Conservation (phyloP, 148 eudicot species). For the Euryodendron excelsum region DNA sequence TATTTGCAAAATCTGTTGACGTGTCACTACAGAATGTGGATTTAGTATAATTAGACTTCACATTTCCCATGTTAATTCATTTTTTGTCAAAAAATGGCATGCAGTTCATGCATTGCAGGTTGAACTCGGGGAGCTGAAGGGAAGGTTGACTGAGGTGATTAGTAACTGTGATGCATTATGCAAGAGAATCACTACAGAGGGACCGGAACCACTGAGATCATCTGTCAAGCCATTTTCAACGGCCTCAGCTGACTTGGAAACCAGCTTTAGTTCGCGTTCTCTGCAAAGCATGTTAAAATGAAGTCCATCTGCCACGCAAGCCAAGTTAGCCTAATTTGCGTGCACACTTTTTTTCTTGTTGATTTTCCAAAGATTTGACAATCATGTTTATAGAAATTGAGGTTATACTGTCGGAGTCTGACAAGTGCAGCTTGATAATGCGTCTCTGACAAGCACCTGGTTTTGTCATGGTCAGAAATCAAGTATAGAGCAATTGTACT, state of each 20-base stretch:
- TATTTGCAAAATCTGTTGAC: not conserved
- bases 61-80: not conserved
- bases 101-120: constrained; percentile 82
- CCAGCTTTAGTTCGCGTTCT: constrained; percentile 24
- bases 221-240: constrained; percentile 64
- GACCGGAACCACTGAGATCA: constrained; percentile 73
- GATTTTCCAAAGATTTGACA: not conserved
- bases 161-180: constrained; percentile 87
- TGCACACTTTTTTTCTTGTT: not conserved
- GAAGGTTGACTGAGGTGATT: constrained; percentile 83
- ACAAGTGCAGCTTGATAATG: not conserved
- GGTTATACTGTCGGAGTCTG: not conserved
- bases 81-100: constrained; percentile 1
- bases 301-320: constrained; percentile 20
- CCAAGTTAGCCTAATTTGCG: constrained; percentile 16
- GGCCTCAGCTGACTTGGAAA: constrained; percentile 34
- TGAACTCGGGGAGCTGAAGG: constrained; percentile 91
- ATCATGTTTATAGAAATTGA: not conserved
- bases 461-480: not conserved
- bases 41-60: not conserved
- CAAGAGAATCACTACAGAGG: constrained; percentile 59
- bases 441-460: not conserved
- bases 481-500: not conserved
- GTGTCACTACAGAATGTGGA: not conserved
- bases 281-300: too few species aligned